These are phyloP conservation scores for Pachyrhizus erosus DNA, from an alignment of 306 rosid species.

Conservation along the genomic window DNA sequence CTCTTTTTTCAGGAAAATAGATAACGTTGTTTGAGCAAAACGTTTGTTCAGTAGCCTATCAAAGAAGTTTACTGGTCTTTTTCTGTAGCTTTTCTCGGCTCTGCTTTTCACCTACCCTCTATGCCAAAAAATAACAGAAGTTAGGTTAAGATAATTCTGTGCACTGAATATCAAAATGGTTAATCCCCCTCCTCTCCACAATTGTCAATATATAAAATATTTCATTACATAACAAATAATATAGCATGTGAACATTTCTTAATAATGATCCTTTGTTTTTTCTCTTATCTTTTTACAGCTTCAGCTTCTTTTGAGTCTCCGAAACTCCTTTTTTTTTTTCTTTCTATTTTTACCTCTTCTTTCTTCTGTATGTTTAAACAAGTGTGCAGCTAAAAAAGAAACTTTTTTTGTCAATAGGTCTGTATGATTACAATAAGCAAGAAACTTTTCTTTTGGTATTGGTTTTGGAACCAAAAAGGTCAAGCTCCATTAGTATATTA, in stretches of 20 bases:
- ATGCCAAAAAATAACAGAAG: constrained; percentile 1
- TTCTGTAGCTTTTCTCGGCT: constrained; percentile 26
- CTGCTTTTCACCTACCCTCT: not conserved
- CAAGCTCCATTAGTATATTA: constrained; percentile 47
- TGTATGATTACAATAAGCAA: constrained; percentile 63
- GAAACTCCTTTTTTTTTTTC: constrained; percentile 12
- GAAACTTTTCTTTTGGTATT: constrained; percentile 59
- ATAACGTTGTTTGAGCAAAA: constrained; percentile 30
- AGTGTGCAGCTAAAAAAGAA: constrained; percentile 54
- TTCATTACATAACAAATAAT: not conserved
- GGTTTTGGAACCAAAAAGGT: constrained; percentile 64
- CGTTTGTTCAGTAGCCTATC: constrained; percentile 17
- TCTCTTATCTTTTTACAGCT: not conserved
- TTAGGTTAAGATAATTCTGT: constrained; percentile 26
- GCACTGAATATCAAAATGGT: not conserved
- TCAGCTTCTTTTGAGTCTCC: not conserved
- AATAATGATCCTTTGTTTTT: constrained; percentile 13
- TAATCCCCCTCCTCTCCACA: not conserved
- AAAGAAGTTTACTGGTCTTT: constrained; percentile 28
- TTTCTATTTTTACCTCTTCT: not conserved
- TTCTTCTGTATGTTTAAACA: constrained; percentile 19
- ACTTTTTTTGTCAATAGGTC: constrained; percentile 50
- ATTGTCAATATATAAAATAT: constrained; percentile 4
- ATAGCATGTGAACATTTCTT: constrained; percentile 22
- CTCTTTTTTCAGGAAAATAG: constrained; percentile 37